Percentiles rank a stretch among this genome's conserved stretches.
Evolutionary conservation across 2,329 filamentous ascomycete species (phyloP).

Genomic region (Stachybotrys chlorohalonatus): DNA sequence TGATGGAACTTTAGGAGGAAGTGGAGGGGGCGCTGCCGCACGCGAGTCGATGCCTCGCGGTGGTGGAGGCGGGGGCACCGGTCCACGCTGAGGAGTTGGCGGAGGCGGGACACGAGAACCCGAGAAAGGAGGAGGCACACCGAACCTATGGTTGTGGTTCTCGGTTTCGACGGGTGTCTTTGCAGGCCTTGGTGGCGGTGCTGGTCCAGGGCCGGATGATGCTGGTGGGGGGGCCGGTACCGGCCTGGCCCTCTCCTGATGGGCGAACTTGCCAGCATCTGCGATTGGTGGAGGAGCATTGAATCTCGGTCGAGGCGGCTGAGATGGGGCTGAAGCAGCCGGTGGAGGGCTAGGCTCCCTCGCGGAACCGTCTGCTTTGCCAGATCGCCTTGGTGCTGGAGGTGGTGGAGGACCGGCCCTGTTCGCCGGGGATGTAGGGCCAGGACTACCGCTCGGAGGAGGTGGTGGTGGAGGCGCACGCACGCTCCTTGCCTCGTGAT

Average conservation of each 20-base stretch:
- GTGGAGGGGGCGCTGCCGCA: constrained; percentile 29
- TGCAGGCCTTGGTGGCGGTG: constrained; percentile 40
- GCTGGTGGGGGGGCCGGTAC: constrained; percentile 11
- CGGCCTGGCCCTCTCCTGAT: constrained; percentile 30
- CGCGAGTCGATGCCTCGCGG: constrained; percentile 28
- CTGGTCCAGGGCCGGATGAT: constrained; percentile 18
- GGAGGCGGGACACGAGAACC: constrained; percentile 59
- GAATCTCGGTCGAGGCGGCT: constrained; percentile 57
- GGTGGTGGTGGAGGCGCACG: constrained; percentile 25
- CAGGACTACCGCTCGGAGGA: constrained; percentile 9
- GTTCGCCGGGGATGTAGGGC: constrained; percentile 13
- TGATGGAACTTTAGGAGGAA: constrained; percentile 39
- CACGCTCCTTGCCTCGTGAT: constrained; percentile 17
- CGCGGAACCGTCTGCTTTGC: constrained; percentile 35
- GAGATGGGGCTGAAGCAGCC: constrained; percentile 58
- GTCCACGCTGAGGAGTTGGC: constrained; percentile 63
- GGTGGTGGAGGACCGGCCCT: constrained; percentile 22
- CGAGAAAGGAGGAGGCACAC: constrained; percentile 71
- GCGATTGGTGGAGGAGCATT: constrained; percentile 79
- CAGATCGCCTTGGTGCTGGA: constrained; percentile 48
- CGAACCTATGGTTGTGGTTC: constrained; percentile 49
- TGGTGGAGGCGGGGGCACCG: constrained; percentile 64
- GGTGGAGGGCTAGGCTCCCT: constrained; percentile 46
- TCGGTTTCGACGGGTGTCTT: constrained; percentile 61
- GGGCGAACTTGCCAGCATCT: constrained; percentile 81